These are phyloP conservation scores for Graphilbum sp. DNA, from an alignment of 2,329 filamentous ascomycete genomes.

Conservation along the genomic window DNA sequence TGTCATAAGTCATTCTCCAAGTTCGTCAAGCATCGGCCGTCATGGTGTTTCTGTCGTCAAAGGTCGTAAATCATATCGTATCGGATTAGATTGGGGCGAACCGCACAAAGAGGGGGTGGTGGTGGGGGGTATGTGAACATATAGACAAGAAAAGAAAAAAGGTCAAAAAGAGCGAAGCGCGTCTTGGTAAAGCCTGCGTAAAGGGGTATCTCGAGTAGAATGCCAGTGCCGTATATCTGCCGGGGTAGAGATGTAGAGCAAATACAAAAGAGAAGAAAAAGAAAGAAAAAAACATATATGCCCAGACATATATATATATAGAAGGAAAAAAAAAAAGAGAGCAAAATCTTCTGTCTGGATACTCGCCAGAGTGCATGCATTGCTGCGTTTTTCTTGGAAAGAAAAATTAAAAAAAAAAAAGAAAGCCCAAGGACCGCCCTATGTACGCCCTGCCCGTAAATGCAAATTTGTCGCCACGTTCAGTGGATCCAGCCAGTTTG, in stretches of 20 bases:
- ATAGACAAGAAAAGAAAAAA: constrained; percentile 8
- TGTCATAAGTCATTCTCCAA: too few relatives aligned
- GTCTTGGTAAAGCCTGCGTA: constrained; percentile 1
- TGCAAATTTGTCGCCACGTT: constrained; percentile 33
- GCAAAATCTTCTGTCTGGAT: constrained; percentile 1
- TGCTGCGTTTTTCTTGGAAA: constrained; percentile 10
- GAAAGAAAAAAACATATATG: constrained; percentile 1
- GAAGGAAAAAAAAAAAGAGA: too few relatives aligned
- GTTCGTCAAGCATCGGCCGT: constrained; percentile 4
- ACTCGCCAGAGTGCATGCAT: constrained; percentile 9
- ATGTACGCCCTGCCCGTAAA: constrained; percentile 36
- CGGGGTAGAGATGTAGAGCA: constrained; percentile 14
- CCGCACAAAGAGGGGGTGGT: not conserved
- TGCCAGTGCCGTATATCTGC: constrained; percentile 5
- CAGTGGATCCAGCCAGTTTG: constrained; percentile 37
- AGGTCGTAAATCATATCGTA: constrained; percentile 8
- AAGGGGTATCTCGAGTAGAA: constrained; percentile 11
- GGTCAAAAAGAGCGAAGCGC: constrained; percentile 4
- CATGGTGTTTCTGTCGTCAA: constrained; percentile 6
- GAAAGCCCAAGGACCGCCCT: constrained; percentile 23
- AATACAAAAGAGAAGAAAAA: constrained; percentile 15
- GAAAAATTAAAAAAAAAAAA: too few relatives aligned
- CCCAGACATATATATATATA: too few relatives aligned
- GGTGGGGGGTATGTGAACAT: constrained; percentile 6
- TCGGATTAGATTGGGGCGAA: not conserved